Conservation (phyloP, 768 basidiomycete genomes). For the Auricularia auricula-judae region DNA sequence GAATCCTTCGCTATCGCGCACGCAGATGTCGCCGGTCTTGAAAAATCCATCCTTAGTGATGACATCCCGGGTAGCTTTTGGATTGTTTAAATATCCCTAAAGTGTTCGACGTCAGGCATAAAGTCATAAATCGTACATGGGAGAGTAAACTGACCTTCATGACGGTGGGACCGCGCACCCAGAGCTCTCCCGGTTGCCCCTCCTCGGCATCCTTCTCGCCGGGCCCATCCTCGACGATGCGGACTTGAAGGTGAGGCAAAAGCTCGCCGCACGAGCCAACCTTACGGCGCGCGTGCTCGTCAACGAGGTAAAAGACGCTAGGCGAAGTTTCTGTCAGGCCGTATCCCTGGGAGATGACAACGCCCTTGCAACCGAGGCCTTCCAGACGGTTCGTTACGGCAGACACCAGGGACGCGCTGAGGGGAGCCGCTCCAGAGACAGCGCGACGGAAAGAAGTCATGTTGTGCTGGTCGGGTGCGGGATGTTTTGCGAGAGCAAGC, state of each 20-base stretch:
- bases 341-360: constrained; percentile 35
- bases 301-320: constrained; percentile 45
- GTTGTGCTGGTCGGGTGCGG: constrained; percentile 54
- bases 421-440: constrained; percentile 72
- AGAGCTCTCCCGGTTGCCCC: constrained; percentile 67
- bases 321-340: constrained; percentile 81
- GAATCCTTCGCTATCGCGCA: constrained; percentile 56
- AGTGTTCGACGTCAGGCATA: no score
- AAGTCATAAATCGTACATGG: not conserved
- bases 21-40: constrained; percentile 78
- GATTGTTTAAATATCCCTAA: constrained; percentile 65
- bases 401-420: constrained; percentile 51
- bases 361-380: constrained; percentile 10
- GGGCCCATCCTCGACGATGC: constrained; percentile 53
- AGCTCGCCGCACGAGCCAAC: constrained; percentile 53
- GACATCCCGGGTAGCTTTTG: constrained; percentile 51
- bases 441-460: constrained; percentile 46
- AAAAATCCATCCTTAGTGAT: constrained; percentile 74
- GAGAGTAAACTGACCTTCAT: constrained; percentile 48
- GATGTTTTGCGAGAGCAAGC: constrained; percentile 59
- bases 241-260: constrained; percentile 65
- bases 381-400: constrained; percentile 31
- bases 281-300: constrained; percentile 32
- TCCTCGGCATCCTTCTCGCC: constrained; percentile 34
- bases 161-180: constrained; percentile 65